Evolutionary conservation across 2,329 filamentous ascomycete species (phyloP).

Genomic region (Fusarium beomiforme): DNA sequence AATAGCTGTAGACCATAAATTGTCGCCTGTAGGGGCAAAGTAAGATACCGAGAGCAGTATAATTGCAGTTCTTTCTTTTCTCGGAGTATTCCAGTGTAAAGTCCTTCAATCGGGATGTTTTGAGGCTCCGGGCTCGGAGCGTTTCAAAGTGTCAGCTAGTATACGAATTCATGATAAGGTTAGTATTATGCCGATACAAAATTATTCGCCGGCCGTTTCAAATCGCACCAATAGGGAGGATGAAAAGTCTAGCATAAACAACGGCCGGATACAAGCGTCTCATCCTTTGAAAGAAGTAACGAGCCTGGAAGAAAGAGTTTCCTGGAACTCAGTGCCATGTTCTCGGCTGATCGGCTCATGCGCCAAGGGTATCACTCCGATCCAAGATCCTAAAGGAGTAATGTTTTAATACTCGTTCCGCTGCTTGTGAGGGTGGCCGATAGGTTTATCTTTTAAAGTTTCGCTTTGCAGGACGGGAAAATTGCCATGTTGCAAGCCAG

Average conservation of each 20-base stretch:
- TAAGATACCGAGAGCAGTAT: background rate
- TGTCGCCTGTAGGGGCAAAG: too few relatives aligned
- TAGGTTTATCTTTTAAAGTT: background rate
- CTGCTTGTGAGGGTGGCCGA: background rate
- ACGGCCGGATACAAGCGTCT: background rate
- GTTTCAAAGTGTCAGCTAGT: background rate
- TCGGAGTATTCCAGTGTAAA: background rate
- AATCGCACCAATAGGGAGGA: background rate
- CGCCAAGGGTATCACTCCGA: background rate
- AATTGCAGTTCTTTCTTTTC: background rate
- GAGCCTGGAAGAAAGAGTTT: background rate
- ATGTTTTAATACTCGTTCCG: background rate
- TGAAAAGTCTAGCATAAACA: background rate
- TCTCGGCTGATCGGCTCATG: background rate
- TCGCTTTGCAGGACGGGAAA: slow-evolving; percentile 7
- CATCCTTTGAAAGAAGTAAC: background rate
- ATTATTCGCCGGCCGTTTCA: background rate
- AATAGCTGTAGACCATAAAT: too few relatives aligned
- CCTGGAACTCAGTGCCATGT: background rate
- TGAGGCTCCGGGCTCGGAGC: background rate
- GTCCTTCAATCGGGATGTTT: background rate
- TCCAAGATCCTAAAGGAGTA: background rate
- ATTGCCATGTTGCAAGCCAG: background rate
- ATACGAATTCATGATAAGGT: background rate
- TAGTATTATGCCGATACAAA: background rate